Base-by-base conservation (phyloP, 805 yeast genomes). In the Zygotorulaspora chibaensis region DNA sequence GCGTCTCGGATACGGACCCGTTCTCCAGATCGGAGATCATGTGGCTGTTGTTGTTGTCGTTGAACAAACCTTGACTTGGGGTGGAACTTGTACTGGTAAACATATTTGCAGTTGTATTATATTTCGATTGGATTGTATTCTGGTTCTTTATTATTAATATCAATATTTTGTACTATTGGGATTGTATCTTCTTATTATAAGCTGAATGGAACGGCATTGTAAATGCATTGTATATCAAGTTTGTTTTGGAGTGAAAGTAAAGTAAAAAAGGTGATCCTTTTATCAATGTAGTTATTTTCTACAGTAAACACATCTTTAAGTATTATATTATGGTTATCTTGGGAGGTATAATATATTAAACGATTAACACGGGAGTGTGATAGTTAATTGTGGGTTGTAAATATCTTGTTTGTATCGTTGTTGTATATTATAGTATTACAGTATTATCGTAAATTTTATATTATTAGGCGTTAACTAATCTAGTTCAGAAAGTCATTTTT, bases 341-440 rank as follows among this genome's bases (percentile, higher is more conserved):
- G 36, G 36, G n/a, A 29, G 11, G 29, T 33, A 33, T 33, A 33
- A 33, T 33, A 33, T 33, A 33, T 33, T 33, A 33, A 33, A 33
- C 36, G 36, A 33, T 33, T 33, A 33, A 33, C 36, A 33, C 36
- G 16, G 36, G n/a, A 6, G 16, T 33, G 36, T 33, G 36, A 33
- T 13, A 29, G 33, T 29, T 29, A 29, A 29, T 29, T 29, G n/a
- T 29, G 4, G 25, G 25, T 20, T 20, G 25, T 20, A 20, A 20
- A 5, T 20, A 20, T 20, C 25, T 33, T 13, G 9, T n/a, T 33
- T 16, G 36, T 33, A 13, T 33, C 20, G 16, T 13, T 33, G 7
- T 33, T 13, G 33, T 29, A 29, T 29, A 29, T 29, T 29, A 29
- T 12, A 29, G n/a, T 29, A 29, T 12, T 29, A 29, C 33, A 29